These are phyloP conservation scores for Candida verbasci DNA, from an alignment of 805 yeast genomes.

Conservation along the genomic window DNA sequence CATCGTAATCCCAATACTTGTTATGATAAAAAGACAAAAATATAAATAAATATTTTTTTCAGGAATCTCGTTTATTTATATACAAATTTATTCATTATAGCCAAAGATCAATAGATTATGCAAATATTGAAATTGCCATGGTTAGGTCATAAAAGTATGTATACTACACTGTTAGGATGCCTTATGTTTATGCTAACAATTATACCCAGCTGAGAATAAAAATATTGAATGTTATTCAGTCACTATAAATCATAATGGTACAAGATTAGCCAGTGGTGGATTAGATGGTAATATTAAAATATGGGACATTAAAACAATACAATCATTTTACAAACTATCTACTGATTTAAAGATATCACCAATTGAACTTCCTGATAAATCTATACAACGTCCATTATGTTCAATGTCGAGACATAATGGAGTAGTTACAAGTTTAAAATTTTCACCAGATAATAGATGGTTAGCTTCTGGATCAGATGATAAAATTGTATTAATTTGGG, in stretches of 20 bases:
- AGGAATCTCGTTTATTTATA: too few relatives aligned
- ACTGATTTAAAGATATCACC: neutral
- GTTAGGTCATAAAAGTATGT: constrained; percentile 42
- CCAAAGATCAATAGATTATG: too few relatives aligned
- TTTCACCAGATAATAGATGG: constrained; percentile 88
- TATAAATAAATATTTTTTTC: too few relatives aligned
- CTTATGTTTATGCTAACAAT: constrained; percentile 2
- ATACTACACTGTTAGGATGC: too few relatives aligned
- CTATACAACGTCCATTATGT: constrained; percentile 55
- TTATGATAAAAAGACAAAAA: too few relatives aligned
- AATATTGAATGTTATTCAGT: constrained; percentile 83
- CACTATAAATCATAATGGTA: constrained; percentile 75
- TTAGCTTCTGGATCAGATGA: constrained; percentile 96
- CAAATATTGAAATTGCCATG: constrained; percentile 41
- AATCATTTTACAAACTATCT: constrained; percentile 30
- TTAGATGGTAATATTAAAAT: constrained; percentile 84
- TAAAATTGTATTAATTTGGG: constrained; percentile 88
- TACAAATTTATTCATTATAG: too few relatives aligned
- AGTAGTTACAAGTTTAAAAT: constrained; percentile 89
- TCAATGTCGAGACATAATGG: constrained; percentile 96
- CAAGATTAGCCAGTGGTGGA: constrained; percentile 90
- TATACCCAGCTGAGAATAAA: constrained; percentile 63
- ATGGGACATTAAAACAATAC: constrained; percentile 68
- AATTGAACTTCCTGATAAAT: constrained; percentile 17
- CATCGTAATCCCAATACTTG: too few relatives aligned